Base-by-base conservation (phyloP, 768 basidiomycete genomes). In the Cubamyces lactineus region DNA sequence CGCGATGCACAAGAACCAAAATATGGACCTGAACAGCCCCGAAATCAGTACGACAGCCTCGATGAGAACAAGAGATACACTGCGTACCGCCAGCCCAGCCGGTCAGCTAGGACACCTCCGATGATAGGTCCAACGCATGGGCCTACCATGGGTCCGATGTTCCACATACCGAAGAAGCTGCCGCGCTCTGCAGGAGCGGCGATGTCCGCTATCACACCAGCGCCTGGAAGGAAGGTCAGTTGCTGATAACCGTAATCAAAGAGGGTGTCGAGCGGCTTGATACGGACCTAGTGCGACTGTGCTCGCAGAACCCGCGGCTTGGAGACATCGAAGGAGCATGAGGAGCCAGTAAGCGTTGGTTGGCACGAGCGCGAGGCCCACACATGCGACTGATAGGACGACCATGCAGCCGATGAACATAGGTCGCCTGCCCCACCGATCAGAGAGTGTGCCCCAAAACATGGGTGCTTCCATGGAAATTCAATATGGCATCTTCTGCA, bases 121-220 rank as follows among this genome's bases (percentile, higher is more conserved):
- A 86, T 66, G 6, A 80, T 77, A 15, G 80, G 78, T 1, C 81
- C 80, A 28, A 79, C 30, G 40, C 66, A 70, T 6, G 74, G 77
- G 1, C 75, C 76, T 63, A 85, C 87, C 79, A 86, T 79, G n/a
- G 88, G 86, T 0, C 88, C 88, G 3, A 88, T 60, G 39, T 74
- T 79, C 72, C 85, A 91, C 8, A 90, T 52, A 2, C 91, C 92
- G 57, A 86, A 82, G 73, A 87, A 92, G 7, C 85, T 82, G 17
- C 89, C 93, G 39, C 92, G 78, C 74, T 94, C 91, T 40, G 82
- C 80, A 0, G 84, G 86, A 1, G 82, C 82, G 5, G 90, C 83
- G 26, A 96, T 88, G 70, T 96, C 93, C 1, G 85, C 85, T 57
- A 96, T 82, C 6, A 91, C 85, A 5, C 93, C 93, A 38, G 88